Evolutionary conservation across 176 grass and related monocot species (phyloP), one percentile per base, ranked within the genome.

Genomic region (Poa pratensis): DNA sequence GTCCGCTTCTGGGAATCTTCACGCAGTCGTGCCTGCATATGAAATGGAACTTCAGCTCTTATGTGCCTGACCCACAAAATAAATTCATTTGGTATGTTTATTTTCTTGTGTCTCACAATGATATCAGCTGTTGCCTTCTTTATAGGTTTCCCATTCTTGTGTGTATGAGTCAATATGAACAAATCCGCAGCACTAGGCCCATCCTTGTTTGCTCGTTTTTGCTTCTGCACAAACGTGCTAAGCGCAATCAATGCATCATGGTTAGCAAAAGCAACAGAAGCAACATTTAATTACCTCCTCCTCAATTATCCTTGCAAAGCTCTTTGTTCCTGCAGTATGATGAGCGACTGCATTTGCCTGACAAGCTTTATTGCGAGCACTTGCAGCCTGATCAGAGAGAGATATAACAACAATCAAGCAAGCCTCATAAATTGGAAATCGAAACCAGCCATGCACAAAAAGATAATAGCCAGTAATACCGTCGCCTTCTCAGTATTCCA

Each of bases 401-500:
- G 73, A 78, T 52, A 55, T 82, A 64, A 15, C 23, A 13, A 79
- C 53, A 9, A 78, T 53, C 34, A 40, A 69, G 11, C 51, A 83
- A 83, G 63, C 55, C 59, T 62, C 16, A 27, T 48, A 87, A 80
- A 42, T 53, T 51, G 46, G 69, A 87, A 45, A 82, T 39, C 26
- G 68, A 45, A 75, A 66, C 2, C 20, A 78, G 39, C 14, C 67
- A 69, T 59, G 73, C 53, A 52, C 28, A 32, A 43, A 72, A 79
- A 83, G 24, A 51, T 35, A 83, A 52, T 39, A 37, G 12, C 15
- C 18, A 52, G 49, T 20, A 32, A 46, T 71, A 88, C 85, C 88
- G 90, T 73, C 3, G 85, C 91, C 35, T 86, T 89, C 78, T 93
- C 86, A 19, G 86, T 90, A 55, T 85, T 85, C 91, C 91, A 93